Percentiles rank a stretch among this genome's conserved stretches.
phyloP scores from a whole-genome alignment of 345 rosid genomes.

The Litchi chinensis region DNA sequence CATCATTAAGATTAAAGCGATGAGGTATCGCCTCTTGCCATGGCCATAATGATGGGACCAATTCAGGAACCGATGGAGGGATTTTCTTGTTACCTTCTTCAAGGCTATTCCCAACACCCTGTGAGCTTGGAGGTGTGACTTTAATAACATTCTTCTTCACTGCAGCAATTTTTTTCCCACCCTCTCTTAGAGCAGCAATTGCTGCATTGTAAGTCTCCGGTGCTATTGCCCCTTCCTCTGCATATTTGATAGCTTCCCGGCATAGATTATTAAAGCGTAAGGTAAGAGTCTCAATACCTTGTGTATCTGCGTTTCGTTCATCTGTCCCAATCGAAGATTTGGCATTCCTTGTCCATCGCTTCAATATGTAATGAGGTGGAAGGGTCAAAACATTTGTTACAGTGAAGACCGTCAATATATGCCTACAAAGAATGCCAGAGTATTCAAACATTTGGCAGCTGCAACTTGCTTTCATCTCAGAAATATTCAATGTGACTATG shows the following conservation, averaged over 20 bases:
- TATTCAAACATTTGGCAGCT: slow-evolving; percentile 79
- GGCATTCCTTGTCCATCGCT: slow-evolving; percentile 67
- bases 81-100: slow-evolving; percentile 46
- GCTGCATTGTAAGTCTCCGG: slow-evolving; percentile 57
- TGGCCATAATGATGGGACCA: slow-evolving; percentile 56
- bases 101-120: slow-evolving; percentile 39
- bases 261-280: slow-evolving; percentile 61
- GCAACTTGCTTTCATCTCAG: slow-evolving; percentile 58
- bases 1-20: slow-evolving; percentile 56
- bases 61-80: slow-evolving; percentile 36
- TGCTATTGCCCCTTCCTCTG: slow-evolving; percentile 60
- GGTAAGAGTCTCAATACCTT: slow-evolving; percentile 43
- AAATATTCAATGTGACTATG: slow-evolving; percentile 42
- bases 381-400: slow-evolving; percentile 68
- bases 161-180: slow-evolving; percentile 40
- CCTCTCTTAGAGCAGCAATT: slow-evolving; percentile 46
- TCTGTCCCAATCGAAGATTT: slow-evolving; percentile 49
- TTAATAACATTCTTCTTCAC: slow-evolving; percentile 51
- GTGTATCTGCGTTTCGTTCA: slow-evolving; percentile 37
- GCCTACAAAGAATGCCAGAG: slow-evolving; percentile 63
- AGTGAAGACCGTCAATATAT: slow-evolving; percentile 65
- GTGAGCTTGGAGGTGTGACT: slow-evolving; percentile 38
- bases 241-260: slow-evolving; percentile 55
- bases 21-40: slow-evolving; percentile 53
- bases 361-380: slow-evolving; percentile 58